Evolutionary conservation across 2,329 filamentous ascomycete genomes (phyloP).

Genomic region (Chaetomium globosum): DNA sequence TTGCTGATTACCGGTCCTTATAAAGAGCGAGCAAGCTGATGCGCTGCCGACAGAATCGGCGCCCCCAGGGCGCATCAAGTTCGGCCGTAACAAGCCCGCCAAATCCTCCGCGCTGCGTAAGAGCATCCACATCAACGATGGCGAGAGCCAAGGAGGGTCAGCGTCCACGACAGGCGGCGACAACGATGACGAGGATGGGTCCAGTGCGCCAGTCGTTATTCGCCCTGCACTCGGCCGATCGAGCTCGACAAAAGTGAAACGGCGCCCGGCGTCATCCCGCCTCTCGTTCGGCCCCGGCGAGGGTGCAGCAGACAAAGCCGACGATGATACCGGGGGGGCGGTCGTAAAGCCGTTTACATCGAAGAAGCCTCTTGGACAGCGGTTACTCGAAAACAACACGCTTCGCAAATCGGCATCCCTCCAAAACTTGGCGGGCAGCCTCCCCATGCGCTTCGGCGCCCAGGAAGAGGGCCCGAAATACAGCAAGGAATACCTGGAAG

Average conservation of each 20-base stretch:
- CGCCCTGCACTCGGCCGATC: conserved; percentile 53
- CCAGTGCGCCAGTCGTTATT: conserved; percentile 52
- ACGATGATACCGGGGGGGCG: conserved; percentile 33
- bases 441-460: conserved; percentile 58
- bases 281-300: conserved; percentile 74
- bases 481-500: conserved; percentile 81
- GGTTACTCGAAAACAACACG: conserved; percentile 43
- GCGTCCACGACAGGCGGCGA: conserved; percentile 32
- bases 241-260: conserved; percentile 64
- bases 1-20: conserved; percentile 36
- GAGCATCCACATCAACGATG: conserved; percentile 53
- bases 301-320: conserved; percentile 56
- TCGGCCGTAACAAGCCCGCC: conserved; percentile 56
- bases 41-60: conserved; percentile 38
- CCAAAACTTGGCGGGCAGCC: conserved; percentile 52
- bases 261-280: conserved; percentile 65
- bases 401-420: conserved; percentile 48
- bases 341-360: conserved; percentile 51
- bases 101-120: conserved; percentile 63
- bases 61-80: conserved; percentile 50
- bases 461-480: conserved; percentile 77
- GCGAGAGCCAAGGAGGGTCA: conserved; percentile 29
- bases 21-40: conserved; percentile 41
- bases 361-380: conserved; percentile 50
- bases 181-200: conserved; percentile 49